Evolutionary conservation across 2,329 filamentous ascomycete genomes (phyloP), one percentile per base, ranked within the genome.

Genomic region (Stenocarpella maydis): DNA sequence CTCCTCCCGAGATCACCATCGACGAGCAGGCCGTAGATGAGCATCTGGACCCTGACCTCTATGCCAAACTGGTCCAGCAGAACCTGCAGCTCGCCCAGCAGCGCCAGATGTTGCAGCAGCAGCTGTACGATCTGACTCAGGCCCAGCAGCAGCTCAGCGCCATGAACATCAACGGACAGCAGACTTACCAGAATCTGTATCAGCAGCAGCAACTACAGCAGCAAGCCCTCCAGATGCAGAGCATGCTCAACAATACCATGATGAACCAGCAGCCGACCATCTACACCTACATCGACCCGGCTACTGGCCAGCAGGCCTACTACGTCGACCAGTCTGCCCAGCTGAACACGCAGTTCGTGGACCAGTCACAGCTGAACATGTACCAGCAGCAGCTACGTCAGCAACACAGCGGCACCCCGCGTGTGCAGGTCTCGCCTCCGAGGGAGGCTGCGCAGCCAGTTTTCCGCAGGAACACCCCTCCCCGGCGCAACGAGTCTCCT

Each of bases 1-100:
- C 93, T 10, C 95, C 95, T 71, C 95, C 95, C 5, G 88, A 92
- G 76, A 86, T 98, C 71, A 88, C 93, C 76, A 87, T 96, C 65
- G 87, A 91, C 70, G 88, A 91, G 72, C 87, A 90, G 75, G 86
- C 86, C 55, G 89, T 28, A 7, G 70, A 91, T 74, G 88, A 92
- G 71, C 86, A 90, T 74, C 92, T 97, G 83, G 96, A 98, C 76
- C 94, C 95, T 65, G 91, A 89, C 71, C 81, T 97, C 65, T 96
- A 97, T 74, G 93, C 94, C 65, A 94, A 97, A 81, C 86, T 98
- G 73, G 88, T 98, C 77, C 92, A 94, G 69, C 97, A 94, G 76
- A 97, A 98, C 80, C 83, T 96, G 78, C 97, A 97, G 77, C 87
- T 99, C 63, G 94, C 94, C 49, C 94, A 97, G 78, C 95, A 97